Percentiles rank a stretch among this genome's conserved stretches.
phyloP scores from a whole-genome alignment of 1,284 basidiomycete genomes.

The Agroathelia rolfsii region DNA sequence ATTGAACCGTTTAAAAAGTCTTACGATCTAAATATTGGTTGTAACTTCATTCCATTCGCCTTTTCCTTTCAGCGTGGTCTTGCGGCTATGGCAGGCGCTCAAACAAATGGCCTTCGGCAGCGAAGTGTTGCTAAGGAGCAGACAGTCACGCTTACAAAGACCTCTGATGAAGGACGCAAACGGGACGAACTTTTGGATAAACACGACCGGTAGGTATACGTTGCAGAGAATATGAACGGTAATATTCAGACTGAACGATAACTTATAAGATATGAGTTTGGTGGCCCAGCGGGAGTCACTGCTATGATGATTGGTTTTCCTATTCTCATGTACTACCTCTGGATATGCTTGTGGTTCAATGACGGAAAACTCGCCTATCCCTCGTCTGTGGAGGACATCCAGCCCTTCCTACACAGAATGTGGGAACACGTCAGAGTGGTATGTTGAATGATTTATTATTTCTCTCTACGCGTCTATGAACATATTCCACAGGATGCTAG shows the following conservation, averaged over 20 bases:
- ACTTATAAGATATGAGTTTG: conserved; percentile 95
- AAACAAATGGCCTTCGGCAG: too few relatives aligned
- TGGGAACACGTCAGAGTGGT: conserved; percentile 76
- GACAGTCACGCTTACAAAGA: too few relatives aligned
- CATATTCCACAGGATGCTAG: conserved; percentile 92
- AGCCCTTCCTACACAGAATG: conserved; percentile 78
- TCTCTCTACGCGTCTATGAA: background rate
- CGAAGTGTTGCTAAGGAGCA: too few relatives aligned
- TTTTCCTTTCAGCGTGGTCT: too few relatives aligned
- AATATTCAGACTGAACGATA: too few relatives aligned
- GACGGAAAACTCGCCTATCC: conserved; percentile 82
- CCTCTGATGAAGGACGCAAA: conserved; percentile 58
- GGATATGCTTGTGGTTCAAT: conserved; percentile 96
- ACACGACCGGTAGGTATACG: conserved; percentile 52
- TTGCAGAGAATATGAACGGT: background rate
- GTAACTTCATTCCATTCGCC: too few relatives aligned
- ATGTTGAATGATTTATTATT: too few relatives aligned
- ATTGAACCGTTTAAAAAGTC: too few relatives aligned
- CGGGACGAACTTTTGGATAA: conserved; percentile 67
- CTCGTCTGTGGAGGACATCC: conserved; percentile 58
- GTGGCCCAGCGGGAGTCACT: conserved; percentile 84
- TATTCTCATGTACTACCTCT: conserved; percentile 92
- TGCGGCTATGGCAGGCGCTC: too few relatives aligned
- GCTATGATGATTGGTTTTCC: conserved; percentile 97
- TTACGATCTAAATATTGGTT: too few relatives aligned